Conservation (phyloP, 2,329 filamentous ascomycete genomes). For the Botrytis byssoidea region DNA sequence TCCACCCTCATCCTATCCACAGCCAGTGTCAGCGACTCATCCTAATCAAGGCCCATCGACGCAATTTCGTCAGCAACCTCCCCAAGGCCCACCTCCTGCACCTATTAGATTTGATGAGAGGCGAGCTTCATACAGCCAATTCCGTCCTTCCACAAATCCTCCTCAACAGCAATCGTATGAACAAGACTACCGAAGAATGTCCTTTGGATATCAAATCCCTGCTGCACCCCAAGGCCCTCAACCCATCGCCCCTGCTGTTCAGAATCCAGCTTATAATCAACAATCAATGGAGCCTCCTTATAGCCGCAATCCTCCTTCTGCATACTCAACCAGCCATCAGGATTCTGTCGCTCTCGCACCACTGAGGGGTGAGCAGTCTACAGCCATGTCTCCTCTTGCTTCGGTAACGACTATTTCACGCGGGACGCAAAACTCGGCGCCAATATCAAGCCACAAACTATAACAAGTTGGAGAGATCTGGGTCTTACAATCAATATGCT, state of each 20-base stretch:
- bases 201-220: constrained; percentile 10
- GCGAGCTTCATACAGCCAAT: constrained; percentile 18
- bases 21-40: background rate
- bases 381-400: constrained; percentile 31
- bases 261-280: constrained; percentile 4
- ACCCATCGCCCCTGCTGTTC: constrained; percentile 6
- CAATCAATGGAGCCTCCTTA: constrained; percentile 10
- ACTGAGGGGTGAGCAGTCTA: constrained; percentile 21
- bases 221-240: constrained; percentile 3
- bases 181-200: constrained; percentile 29
- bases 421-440: constrained; percentile 21
- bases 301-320: constrained; percentile 8
- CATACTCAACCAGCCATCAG: background rate
- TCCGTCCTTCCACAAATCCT: constrained; percentile 20
- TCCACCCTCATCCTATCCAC: constrained; percentile 21
- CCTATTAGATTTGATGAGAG: constrained; percentile 17
- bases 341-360: constrained; percentile 26
- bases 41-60: background rate
- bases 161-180: constrained; percentile 27
- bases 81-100: constrained; percentile 26
- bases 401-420: constrained; percentile 26
- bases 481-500: constrained; percentile 29
- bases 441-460: constrained; percentile 24
- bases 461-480: constrained; percentile 27
- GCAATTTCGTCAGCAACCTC: constrained; percentile 17